These are phyloP conservation scores for Aureobasidium sp. DNA, from an alignment of 2,329 filamentous ascomycete genomes.

Conservation along the genomic window DNA sequence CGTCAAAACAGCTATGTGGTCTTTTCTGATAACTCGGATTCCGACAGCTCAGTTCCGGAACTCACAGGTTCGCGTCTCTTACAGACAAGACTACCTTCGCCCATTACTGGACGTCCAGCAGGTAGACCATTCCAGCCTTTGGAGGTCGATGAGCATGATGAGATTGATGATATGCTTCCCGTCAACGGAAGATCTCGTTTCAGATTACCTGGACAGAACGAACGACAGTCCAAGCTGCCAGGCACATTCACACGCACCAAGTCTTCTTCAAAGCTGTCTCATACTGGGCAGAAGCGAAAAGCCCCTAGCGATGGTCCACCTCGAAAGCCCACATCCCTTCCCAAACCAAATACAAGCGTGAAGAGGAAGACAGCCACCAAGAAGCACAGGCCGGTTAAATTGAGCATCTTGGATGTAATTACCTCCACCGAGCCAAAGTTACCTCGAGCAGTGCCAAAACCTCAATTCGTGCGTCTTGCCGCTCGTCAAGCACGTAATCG, in stretches of 20 bases:
- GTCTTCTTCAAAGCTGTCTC: neutral
- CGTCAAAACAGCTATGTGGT: conserved; percentile 19
- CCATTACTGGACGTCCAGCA: neutral
- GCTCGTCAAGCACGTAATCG: conserved; percentile 56
- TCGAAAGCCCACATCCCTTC: neutral
- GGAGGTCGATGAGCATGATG: conserved; percentile 51
- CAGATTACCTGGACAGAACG: conserved; percentile 29
- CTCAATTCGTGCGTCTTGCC: conserved; percentile 64
- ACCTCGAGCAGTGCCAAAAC: conserved; percentile 38
- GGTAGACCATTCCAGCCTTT: conserved; percentile 28
- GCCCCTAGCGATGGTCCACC: neutral
- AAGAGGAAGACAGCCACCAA: conserved; percentile 9
- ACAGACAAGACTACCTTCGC: conserved; percentile 13
- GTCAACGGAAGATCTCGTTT: conserved; percentile 23
- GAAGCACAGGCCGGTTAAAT: conserved; percentile 25
- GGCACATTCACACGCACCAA: conserved; percentile 32
- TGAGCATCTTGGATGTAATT: conserved; percentile 58
- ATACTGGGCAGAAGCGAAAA: neutral
- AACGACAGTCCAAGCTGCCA: conserved; percentile 42
- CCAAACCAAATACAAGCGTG: neutral
- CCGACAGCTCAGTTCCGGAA: conserved; percentile 21
- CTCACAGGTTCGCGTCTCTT: conserved; percentile 23
- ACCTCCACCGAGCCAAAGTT: conserved; percentile 36
- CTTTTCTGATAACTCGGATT: conserved; percentile 42
- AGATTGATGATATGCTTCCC: conserved; percentile 45